Evolutionary conservation across 768 basidiomycete species (phyloP).

Genomic region (Xerocomus potaroensis): DNA sequence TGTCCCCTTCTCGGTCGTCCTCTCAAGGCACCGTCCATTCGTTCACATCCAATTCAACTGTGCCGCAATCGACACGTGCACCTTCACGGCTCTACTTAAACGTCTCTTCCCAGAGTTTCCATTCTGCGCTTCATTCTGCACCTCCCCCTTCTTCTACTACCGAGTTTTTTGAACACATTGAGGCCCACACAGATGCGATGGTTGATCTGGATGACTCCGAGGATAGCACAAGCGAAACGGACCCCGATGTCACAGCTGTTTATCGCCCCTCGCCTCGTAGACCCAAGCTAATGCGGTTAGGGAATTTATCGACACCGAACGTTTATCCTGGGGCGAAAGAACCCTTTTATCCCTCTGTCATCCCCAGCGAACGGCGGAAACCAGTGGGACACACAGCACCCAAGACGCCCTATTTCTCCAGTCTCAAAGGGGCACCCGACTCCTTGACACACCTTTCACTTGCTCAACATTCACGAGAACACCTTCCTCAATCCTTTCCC

Average conservation of each 20-base stretch:
- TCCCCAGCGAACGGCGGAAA: constrained; percentile 36
- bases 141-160: constrained; percentile 63
- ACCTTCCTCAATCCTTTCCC: constrained; percentile 25
- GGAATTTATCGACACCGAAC: constrained; percentile 69
- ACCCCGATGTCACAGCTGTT: constrained; percentile 32
- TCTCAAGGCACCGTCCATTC: constrained; percentile 31
- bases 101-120: constrained; percentile 42
- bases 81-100: constrained; percentile 36
- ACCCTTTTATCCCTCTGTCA: constrained; percentile 32
- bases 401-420: constrained; percentile 43
- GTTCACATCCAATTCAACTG: constrained; percentile 26
- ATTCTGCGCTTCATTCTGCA: constrained; percentile 51
- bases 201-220: constrained; percentile 66
- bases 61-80: constrained; percentile 16
- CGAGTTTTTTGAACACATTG: constrained; percentile 73
- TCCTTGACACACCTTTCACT: constrained; percentile 31
- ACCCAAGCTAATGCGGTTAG: constrained; percentile 55
- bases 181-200: constrained; percentile 66
- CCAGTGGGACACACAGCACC: constrained; percentile 52
- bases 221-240: constrained; percentile 38
- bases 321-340: constrained; percentile 41
- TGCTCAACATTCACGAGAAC: constrained; percentile 41
- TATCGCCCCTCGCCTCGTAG: constrained; percentile 26
- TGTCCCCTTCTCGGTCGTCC: constrained; percentile 20
- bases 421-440: constrained; percentile 35